These are phyloP conservation scores for Picea engelmannii DNA, from an alignment of 83 land plant species.

Conservation along the genomic window DNA sequence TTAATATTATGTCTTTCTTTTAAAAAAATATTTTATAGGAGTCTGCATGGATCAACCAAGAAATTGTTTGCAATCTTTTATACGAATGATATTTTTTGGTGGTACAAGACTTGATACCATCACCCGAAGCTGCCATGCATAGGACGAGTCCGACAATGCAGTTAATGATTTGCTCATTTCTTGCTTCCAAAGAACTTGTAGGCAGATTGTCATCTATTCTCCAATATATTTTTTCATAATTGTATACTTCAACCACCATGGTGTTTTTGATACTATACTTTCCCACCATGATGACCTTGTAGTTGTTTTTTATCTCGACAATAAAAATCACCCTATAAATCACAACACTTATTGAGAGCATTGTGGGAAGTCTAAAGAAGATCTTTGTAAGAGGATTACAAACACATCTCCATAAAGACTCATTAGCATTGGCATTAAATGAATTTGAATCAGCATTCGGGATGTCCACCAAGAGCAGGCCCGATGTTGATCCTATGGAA, in stretches of 20 bases:
- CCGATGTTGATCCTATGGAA: too few species aligned
- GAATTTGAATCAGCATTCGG: neutral
- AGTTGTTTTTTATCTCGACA: too few species aligned
- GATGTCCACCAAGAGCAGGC: neutral
- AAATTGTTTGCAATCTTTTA: too few species aligned
- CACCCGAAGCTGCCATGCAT: neutral
- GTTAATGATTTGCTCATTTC: neutral
- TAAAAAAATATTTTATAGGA: too few species aligned
- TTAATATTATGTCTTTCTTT: too few species aligned
- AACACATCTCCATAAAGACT: neutral
- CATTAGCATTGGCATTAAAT: too few species aligned
- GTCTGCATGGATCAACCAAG: too few species aligned
- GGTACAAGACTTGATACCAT: too few species aligned
- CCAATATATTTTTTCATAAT: neutral
- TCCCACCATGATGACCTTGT: neutral
- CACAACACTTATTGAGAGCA: neutral
- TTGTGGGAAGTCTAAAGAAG: neutral
- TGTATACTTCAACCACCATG: neutral
- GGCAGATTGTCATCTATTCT: neutral
- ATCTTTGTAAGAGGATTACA: neutral
- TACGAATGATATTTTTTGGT: too few species aligned
- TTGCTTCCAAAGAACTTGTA: neutral
- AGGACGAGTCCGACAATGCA: neutral
- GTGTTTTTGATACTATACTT: neutral
- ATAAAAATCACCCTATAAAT: neutral